Conservation (phyloP, 2,329 filamentous ascomycete genomes). For the Coniochaeta sp. region DNA sequence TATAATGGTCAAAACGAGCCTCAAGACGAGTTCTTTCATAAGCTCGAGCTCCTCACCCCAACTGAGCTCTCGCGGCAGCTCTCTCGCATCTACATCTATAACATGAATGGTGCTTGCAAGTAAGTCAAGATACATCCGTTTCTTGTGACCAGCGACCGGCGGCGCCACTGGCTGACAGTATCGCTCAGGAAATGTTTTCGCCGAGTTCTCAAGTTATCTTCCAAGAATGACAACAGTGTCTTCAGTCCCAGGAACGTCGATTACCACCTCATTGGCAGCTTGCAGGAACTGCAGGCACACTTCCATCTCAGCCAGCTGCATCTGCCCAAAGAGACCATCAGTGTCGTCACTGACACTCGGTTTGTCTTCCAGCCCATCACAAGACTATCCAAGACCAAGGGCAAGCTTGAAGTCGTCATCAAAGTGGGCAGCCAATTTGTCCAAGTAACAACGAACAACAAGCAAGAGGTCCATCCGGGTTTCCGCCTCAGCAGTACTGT, state of each 20-base stretch:
- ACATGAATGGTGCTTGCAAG: constrained; percentile 66
- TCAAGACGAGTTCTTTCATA: constrained; percentile 58
- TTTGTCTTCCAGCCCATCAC: constrained; percentile 61
- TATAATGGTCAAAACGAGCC: constrained; percentile 62
- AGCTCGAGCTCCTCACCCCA: constrained; percentile 55
- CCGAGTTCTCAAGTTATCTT: constrained; percentile 52
- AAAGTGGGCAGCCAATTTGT: constrained; percentile 65
- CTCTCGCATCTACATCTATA: constrained; percentile 60
- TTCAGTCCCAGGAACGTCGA: constrained; percentile 61
- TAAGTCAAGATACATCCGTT: constrained; percentile 20
- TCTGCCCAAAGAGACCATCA: constrained; percentile 63
- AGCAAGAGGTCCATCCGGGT: constrained; percentile 59
- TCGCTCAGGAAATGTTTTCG: constrained; percentile 53
- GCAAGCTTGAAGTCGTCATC: constrained; percentile 63
- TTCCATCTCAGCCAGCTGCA: constrained; percentile 62
- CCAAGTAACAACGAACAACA: constrained; percentile 62
- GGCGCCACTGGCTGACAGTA: neutral
- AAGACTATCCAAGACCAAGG: constrained; percentile 59
- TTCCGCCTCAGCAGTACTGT: constrained; percentile 56
- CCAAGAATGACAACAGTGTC: constrained; percentile 51
- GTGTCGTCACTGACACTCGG: constrained; percentile 58
- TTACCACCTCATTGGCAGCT: constrained; percentile 57
- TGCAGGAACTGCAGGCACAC: constrained; percentile 58
- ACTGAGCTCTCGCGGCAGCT: constrained; percentile 53
- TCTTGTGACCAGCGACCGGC: neutral